These are phyloP conservation scores for Echeveria elegans DNA, from an alignment of 164 flowering plant genomes.

Conservation along the genomic window DNA sequence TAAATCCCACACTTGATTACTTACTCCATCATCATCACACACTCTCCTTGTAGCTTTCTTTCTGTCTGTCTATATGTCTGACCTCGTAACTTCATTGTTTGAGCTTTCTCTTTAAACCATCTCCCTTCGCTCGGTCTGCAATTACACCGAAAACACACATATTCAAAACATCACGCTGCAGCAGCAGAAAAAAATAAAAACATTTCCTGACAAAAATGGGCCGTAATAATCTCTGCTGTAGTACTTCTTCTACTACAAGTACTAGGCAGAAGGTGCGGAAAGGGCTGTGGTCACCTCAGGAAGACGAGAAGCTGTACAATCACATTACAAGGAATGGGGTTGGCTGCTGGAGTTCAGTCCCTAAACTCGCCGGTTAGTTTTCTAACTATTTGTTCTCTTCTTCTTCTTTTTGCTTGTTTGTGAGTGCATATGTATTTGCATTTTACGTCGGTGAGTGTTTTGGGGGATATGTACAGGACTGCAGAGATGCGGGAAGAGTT, in stretches of 20 bases:
- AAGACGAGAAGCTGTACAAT: slow-evolving; percentile 76
- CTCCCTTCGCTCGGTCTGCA: neutral
- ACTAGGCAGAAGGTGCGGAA: slow-evolving; percentile 50
- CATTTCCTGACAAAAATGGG: slow-evolving; percentile 34
- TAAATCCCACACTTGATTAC: slow-evolving; percentile 1
- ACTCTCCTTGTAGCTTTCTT: neutral
- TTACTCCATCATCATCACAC: neutral
- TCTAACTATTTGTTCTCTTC: neutral
- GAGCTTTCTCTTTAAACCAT: neutral
- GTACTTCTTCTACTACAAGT: neutral
- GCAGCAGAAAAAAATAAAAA: neutral
- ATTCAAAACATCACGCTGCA: neutral
- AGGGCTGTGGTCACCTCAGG: slow-evolving; percentile 93
- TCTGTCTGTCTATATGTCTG: neutral
- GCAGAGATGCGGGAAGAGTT: slow-evolving; percentile 88
- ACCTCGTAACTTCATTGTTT: neutral
- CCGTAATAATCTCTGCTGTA: slow-evolving; percentile 47
- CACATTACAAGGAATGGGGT: slow-evolving; percentile 64
- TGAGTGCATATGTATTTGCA: neutral
- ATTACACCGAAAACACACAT: neutral
- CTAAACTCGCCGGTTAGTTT: slow-evolving; percentile 66
- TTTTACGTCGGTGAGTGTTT: neutral
- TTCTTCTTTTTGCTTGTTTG: neutral
- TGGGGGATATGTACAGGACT: slow-evolving; percentile 31
- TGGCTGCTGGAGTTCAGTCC: slow-evolving; percentile 94